Conservation (phyloP, 1,284 basidiomycete genomes). For the Volvariella surrecta region DNA sequence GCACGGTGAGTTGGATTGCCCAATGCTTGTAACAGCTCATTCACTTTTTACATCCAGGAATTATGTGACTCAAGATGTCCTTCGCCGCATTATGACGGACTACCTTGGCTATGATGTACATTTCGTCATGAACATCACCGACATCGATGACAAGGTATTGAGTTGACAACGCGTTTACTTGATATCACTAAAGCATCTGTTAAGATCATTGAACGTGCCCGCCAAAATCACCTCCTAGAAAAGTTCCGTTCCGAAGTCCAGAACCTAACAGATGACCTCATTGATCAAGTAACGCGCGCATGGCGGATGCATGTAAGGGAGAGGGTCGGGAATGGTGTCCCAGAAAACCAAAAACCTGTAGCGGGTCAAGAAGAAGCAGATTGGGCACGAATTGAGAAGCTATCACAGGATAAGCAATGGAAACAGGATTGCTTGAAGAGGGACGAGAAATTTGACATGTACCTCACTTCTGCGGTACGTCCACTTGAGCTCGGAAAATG, state of each 20-base stretch:
- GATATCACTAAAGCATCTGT: slow-evolving; percentile 9
- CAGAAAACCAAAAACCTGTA: slow-evolving; percentile 33
- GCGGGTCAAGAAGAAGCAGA: slow-evolving; percentile 39
- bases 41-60: slow-evolving; percentile 50
- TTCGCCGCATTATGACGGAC: slow-evolving; percentile 88
- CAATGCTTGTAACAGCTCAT: slow-evolving; percentile 3
- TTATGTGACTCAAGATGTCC: slow-evolving; percentile 96
- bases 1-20: slow-evolving; percentile 56
- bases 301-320: slow-evolving; percentile 61
- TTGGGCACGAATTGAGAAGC: slow-evolving; percentile 47
- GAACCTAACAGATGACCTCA: slow-evolving; percentile 48
- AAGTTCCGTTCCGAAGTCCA: slow-evolving; percentile 49
- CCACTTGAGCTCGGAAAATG: slow-evolving; percentile 1
- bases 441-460: slow-evolving; percentile 90
- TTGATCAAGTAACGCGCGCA: slow-evolving; percentile 52
- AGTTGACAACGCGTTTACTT: slow-evolving; percentile 4
- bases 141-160: slow-evolving; percentile 96
- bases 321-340: slow-evolving; percentile 51
- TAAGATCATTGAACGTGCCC: slow-evolving; percentile 88
- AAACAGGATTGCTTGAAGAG: slow-evolving; percentile 61
- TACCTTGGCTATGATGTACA: slow-evolving; percentile 98
- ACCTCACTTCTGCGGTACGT: slow-evolving; percentile 67
- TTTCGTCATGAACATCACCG: slow-evolving; percentile 99
- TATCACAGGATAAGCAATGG: slow-evolving; percentile 51
- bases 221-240: slow-evolving; percentile 78